phyloP scores from a whole-genome alignment of 2,329 filamentous ascomycete species.

The Fusarium palustre region DNA sequence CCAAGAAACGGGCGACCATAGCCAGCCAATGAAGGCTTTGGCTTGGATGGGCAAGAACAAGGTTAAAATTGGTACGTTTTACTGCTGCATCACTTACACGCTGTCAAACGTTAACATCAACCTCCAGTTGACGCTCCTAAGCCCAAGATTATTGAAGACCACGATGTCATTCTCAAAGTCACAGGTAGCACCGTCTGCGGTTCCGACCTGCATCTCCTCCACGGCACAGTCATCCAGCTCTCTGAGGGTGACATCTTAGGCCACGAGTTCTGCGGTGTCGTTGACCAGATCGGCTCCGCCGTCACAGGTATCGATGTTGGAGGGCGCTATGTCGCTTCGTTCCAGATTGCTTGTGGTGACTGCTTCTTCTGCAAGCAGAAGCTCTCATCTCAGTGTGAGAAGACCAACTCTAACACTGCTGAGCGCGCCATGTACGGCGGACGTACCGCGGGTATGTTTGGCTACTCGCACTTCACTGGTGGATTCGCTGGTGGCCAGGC shows the following conservation, averaged over 20 bases:
- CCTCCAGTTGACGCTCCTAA: slow-evolving; percentile 71
- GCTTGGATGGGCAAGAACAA: slow-evolving; percentile 86
- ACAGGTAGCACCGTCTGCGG: slow-evolving; percentile 72
- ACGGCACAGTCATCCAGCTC: slow-evolving; percentile 68
- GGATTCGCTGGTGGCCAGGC: slow-evolving; percentile 90
- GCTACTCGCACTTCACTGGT: slow-evolving; percentile 82
- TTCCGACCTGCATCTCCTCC: slow-evolving; percentile 68
- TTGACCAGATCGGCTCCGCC: slow-evolving; percentile 65
- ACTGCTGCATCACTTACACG: not conserved
- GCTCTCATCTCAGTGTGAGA: slow-evolving; percentile 82
- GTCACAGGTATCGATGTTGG: slow-evolving; percentile 68
- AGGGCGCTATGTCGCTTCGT: slow-evolving; percentile 82
- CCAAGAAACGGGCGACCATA: slow-evolving; percentile 57
- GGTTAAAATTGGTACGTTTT: slow-evolving; percentile 70
- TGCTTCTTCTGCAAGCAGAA: slow-evolving; percentile 86
- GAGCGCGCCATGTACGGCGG: slow-evolving; percentile 83
- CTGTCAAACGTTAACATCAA: not conserved
- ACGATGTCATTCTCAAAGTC: slow-evolving; percentile 84
- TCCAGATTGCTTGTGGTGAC: slow-evolving; percentile 81
- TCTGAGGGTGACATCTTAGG: slow-evolving; percentile 75
- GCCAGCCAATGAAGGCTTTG: slow-evolving; percentile 80
- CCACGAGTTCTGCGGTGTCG: slow-evolving; percentile 69
- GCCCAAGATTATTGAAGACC: slow-evolving; percentile 77
- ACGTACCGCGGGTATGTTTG: slow-evolving; percentile 78
- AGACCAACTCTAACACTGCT: slow-evolving; percentile 79